Evolutionary conservation across 2,329 filamentous ascomycete species (phyloP).

Genomic region (Clonostachys solani): DNA sequence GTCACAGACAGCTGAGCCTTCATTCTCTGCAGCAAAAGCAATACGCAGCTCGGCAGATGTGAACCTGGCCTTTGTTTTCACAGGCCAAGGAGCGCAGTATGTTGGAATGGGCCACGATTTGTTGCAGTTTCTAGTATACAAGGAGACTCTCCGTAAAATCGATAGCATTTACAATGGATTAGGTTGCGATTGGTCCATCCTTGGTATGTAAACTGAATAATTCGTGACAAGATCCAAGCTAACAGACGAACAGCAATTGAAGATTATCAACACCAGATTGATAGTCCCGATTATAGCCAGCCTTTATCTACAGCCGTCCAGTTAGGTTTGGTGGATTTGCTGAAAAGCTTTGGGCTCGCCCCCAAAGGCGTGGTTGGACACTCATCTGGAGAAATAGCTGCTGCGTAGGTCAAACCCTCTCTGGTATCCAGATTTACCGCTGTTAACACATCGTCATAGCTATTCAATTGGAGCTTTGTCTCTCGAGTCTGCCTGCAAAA

Average conservation of each 20-base stretch:
- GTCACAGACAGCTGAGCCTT: conserved; percentile 13
- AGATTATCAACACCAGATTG: conserved; percentile 7
- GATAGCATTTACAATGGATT: background rate
- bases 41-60: background rate
- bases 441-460: background rate
- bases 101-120: conserved; percentile 9
- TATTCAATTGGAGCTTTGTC: conserved; percentile 12
- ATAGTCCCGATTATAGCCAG: conserved; percentile 25
- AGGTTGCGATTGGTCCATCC: conserved; percentile 1
- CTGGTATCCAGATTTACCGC: too few species aligned
- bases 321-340: conserved; percentile 24
- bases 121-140: background rate
- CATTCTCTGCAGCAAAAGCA: conserved; percentile 8
- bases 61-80: conserved; percentile 10
- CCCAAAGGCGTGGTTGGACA: conserved; percentile 29
- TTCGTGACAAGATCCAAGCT: too few species aligned
- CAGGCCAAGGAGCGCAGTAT: conserved; percentile 16
- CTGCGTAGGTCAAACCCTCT: conserved; percentile 20
- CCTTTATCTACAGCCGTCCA: conserved; percentile 8
- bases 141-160: background rate
- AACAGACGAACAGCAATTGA: background rate
- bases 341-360: conserved; percentile 18
- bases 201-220: background rate
- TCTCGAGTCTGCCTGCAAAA: conserved; percentile 8
- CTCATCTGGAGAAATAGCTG: conserved; percentile 32